Evolutionary conservation across 2,329 filamentous ascomycete genomes (phyloP).

Genomic region (Claviceps arundinis): DNA sequence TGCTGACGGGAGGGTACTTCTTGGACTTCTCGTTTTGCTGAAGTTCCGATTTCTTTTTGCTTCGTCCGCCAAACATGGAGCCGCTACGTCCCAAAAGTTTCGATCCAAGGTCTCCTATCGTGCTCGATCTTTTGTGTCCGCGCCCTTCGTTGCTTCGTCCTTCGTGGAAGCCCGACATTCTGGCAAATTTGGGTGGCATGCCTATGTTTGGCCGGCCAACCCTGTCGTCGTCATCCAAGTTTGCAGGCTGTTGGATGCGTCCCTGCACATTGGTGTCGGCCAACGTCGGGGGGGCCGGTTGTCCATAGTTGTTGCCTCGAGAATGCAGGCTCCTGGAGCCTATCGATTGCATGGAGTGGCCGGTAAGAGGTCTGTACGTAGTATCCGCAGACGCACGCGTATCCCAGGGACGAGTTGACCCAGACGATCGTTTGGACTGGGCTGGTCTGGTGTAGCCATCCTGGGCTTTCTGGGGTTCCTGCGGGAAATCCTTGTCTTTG

Average conservation of each 20-base stretch:
- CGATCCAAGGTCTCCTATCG: conserved; percentile 69
- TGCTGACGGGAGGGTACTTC: conserved; percentile 81
- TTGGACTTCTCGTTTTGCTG: conserved; percentile 45
- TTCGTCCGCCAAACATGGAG: conserved; percentile 60
- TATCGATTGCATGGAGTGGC: conserved; percentile 62
- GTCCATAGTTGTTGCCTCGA: conserved; percentile 59
- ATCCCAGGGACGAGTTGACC: conserved; percentile 16
- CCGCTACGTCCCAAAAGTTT: conserved; percentile 75
- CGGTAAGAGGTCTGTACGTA: conserved; percentile 57
- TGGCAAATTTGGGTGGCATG: conserved; percentile 45
- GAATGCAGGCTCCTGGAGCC: conserved; percentile 49
- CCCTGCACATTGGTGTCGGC: conserved; percentile 83
- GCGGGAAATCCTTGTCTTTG: conserved; percentile 45
- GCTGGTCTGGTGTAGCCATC: conserved; percentile 27
- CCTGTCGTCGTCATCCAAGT: conserved; percentile 57
- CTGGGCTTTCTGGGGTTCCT: conserved; percentile 32
- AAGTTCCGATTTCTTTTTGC: conserved; percentile 36
- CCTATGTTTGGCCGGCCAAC: conserved; percentile 49
- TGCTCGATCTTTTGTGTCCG: conserved; percentile 58
- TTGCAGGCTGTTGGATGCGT: conserved; percentile 65
- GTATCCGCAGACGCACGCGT: conserved; percentile 26
- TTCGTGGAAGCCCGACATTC: conserved; percentile 44
- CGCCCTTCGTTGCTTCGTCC: conserved; percentile 31
- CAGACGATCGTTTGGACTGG: conserved; percentile 25
- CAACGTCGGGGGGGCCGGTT: conserved; percentile 75